phyloP scores from a whole-genome alignment of 208 protist species.

The Wallacemonas sp. region DNA sequence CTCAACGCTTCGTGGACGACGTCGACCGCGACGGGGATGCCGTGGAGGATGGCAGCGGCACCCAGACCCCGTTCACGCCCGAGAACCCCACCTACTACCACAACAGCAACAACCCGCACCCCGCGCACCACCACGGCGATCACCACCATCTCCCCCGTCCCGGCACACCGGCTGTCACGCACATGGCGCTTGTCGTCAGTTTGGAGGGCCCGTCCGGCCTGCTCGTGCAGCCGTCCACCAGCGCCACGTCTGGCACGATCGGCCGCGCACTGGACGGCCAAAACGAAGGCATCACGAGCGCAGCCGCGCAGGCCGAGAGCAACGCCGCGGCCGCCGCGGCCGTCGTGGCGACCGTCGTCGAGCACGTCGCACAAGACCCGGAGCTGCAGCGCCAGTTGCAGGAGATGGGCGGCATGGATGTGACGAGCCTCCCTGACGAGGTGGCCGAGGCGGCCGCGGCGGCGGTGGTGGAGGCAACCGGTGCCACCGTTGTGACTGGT shows the following conservation, averaged over 20 bases:
- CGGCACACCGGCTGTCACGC: neutral
- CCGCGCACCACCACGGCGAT: neutral
- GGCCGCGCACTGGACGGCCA: neutral
- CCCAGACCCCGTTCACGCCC: neutral
- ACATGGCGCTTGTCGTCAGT: slow-evolving; percentile 11
- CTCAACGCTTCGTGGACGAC: too few species aligned
- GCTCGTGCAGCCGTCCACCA: neutral
- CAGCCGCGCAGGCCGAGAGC: neutral
- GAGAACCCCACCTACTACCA: slow-evolving; percentile 4
- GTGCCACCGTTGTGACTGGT: neutral
- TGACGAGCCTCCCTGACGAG: slow-evolving; percentile 2
- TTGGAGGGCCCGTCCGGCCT: neutral
- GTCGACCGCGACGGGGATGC: too few species aligned
- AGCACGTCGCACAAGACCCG: slow-evolving; percentile 12
- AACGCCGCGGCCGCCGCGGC: slow-evolving; percentile 6
- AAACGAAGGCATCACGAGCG: neutral
- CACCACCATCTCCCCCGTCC: neutral
- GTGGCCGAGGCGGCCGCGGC: slow-evolving; percentile 8
- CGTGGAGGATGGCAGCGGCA: too few species aligned
- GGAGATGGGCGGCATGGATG: slow-evolving; percentile 8
- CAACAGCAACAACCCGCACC: neutral
- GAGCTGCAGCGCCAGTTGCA: neutral
- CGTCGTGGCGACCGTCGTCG: slow-evolving; percentile 8
- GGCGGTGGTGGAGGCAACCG: slow-evolving; percentile 8
- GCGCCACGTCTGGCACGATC: neutral